A percentile compares a stretch with the other conserved stretches of the same genome.
These are phyloP conservation scores for Hypoxylon sp. DNA, from an alignment of 2,329 filamentous ascomycete genomes.

Conservation along the genomic window DNA sequence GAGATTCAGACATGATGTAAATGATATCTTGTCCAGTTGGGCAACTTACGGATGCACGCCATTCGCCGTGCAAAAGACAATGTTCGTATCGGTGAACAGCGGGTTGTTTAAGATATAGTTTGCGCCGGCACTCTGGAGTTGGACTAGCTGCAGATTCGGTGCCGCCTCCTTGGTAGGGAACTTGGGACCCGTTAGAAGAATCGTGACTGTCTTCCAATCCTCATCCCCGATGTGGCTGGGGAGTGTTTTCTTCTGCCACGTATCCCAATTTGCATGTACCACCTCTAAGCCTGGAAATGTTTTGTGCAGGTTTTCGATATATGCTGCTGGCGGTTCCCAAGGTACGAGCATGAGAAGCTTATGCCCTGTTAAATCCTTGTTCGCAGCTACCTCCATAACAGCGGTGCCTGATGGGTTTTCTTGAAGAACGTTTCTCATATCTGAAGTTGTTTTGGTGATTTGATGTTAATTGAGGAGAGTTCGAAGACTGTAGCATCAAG, in stretches of 20 bases:
- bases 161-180: constrained; percentile 62
- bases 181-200: constrained; percentile 61
- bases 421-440: constrained; percentile 37
- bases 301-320: constrained; percentile 56
- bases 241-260: constrained; percentile 45
- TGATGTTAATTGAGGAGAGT: not conserved
- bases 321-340: constrained; percentile 52
- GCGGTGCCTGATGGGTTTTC: constrained; percentile 39
- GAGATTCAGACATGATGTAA: not conserved
- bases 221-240: constrained; percentile 52
- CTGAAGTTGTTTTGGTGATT: not conserved
- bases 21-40: too few species aligned
- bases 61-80: constrained; percentile 69
- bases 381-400: constrained; percentile 25
- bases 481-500: constrained; percentile 3
- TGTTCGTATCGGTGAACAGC: constrained; percentile 65
- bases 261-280: constrained; percentile 53
- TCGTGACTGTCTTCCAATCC: constrained; percentile 65
- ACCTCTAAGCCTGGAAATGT: constrained; percentile 63
- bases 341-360: constrained; percentile 62
- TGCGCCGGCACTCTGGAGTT: constrained; percentile 68
- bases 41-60: constrained; percentile 69
- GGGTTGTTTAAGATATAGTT: constrained; percentile 64
- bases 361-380: constrained; percentile 61
- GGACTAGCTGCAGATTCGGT: constrained; percentile 66